Percentiles rank a stretch among this genome's conserved stretches.
Conservation (phyloP, 1,284 basidiomycete species). For the Stygiomarasmius scandens region DNA sequence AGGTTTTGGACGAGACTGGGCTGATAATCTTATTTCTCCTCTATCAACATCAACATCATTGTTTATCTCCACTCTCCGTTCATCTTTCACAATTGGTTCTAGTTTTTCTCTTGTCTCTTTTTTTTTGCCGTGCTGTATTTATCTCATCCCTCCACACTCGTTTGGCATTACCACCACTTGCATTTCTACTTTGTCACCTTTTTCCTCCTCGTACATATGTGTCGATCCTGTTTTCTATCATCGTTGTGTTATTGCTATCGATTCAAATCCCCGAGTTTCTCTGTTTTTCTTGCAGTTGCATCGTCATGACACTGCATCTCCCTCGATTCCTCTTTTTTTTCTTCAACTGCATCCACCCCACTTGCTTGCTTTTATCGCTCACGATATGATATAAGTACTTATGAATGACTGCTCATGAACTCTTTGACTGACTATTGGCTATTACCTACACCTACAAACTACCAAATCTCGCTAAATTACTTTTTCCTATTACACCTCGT, state of each 20-base stretch:
- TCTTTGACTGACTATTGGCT: too few relatives aligned
- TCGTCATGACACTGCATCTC: not conserved
- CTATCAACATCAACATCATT: not conserved
- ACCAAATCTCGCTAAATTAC: too few relatives aligned
- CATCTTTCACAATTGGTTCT: not conserved
- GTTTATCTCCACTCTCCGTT: slow-evolving; percentile 10
- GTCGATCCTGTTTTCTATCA: not conserved
- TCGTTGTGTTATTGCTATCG: not conserved
- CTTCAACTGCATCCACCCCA: not conserved
- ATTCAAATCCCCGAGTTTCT: not conserved
- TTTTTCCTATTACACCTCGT: too few relatives aligned
- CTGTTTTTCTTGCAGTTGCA: not conserved
- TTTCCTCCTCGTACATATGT: not conserved
- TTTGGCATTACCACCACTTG: not conserved
- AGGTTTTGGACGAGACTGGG: not conserved
- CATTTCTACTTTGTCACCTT: not conserved
- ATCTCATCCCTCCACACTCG: not conserved
- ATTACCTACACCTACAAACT: too few relatives aligned
- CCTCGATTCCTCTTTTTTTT: not conserved
- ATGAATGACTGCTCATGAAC: too few relatives aligned
- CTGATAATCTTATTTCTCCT: not conserved
- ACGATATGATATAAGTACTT: too few relatives aligned
- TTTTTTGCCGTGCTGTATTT: not conserved
- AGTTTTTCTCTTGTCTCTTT: not conserved
- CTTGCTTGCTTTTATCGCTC: too few relatives aligned